A percentile compares a stretch with the other conserved stretches of the same genome.
phyloP scores from a whole-genome alignment of 148 eudicot species.

The Amaranthus cruentus region DNA sequence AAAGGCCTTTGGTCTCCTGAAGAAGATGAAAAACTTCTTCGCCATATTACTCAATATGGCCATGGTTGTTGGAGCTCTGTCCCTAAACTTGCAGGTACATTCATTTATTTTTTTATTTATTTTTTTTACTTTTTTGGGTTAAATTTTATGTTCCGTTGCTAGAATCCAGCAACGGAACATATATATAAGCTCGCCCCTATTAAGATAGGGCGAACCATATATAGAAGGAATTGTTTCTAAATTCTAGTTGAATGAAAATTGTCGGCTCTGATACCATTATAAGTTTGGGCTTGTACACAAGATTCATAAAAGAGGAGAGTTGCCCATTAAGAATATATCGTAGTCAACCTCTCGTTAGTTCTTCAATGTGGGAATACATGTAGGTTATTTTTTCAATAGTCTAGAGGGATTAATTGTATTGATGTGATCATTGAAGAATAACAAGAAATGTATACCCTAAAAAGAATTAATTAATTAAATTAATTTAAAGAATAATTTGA shows the following conservation, averaged over 20 bases:
- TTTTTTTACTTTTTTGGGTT: background rate
- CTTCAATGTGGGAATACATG: too few species aligned
- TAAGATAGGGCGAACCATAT: background rate
- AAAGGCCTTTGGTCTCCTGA: conserved; percentile 99
- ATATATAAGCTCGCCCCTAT: background rate
- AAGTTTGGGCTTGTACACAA: too few species aligned
- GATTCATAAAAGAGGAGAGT: too few species aligned
- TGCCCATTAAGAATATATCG: too few species aligned
- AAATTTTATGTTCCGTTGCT: background rate
- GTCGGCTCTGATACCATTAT: too few species aligned
- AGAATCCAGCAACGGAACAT: background rate
- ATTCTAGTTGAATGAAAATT: background rate
- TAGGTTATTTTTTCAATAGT: too few species aligned
- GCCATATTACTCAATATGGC: conserved; percentile 72
- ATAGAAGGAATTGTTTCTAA: background rate
- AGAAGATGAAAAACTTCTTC: conserved; percentile 92
- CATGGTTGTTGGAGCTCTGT: conserved; percentile 99
- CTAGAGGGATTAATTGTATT: too few species aligned
- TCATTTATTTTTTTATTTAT: too few species aligned
- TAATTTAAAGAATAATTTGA: background rate
- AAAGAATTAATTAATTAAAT: background rate
- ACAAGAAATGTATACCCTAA: conserved; percentile 12
- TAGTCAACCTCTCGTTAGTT: too few species aligned
- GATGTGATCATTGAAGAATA: background rate
- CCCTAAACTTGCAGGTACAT: conserved; percentile 85